These are phyloP conservation scores for Paracorniculantispora psalliotae DNA, from an alignment of 2,329 filamentous ascomycete species.

Conservation along the genomic window DNA sequence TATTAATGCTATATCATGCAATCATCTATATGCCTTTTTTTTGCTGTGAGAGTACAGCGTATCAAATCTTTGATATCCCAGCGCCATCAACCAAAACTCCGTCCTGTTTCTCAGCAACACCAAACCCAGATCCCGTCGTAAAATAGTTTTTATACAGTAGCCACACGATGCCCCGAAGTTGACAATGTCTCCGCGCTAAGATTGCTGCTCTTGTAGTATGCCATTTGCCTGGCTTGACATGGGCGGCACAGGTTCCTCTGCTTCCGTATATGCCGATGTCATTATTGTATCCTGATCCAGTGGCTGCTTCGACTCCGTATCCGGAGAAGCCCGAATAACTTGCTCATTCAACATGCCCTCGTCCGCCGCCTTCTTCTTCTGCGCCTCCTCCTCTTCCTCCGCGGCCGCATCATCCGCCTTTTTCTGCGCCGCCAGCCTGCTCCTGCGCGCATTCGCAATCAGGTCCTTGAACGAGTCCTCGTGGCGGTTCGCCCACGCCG, in stretches of 20 bases:
- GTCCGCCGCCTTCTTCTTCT: background rate
- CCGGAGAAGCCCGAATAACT: background rate
- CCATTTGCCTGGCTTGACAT: background rate
- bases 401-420: conserved; percentile 22
- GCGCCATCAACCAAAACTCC: background rate
- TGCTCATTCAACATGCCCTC: background rate
- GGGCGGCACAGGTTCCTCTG: background rate
- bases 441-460: conserved; percentile 68
- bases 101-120: background rate
- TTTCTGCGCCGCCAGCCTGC: conserved; percentile 37
- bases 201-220: background rate
- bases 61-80: background rate
- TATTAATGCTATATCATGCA: conserved; percentile 7
- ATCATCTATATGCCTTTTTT: background rate
- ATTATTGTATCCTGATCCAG: background rate
- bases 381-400: conserved; percentile 8
- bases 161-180: background rate
- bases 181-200: background rate
- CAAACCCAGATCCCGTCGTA: background rate
- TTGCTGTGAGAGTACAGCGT: background rate
- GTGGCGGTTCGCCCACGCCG: conserved; percentile 69
- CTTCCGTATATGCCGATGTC: background rate
- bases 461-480: conserved; percentile 71
- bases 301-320: background rate
- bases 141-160: background rate